A percentile compares a stretch with the other conserved stretches of the same genome.
Evolutionary conservation across 2,329 filamentous ascomycete species (phyloP).

Genomic region (Mariannaea sp.): DNA sequence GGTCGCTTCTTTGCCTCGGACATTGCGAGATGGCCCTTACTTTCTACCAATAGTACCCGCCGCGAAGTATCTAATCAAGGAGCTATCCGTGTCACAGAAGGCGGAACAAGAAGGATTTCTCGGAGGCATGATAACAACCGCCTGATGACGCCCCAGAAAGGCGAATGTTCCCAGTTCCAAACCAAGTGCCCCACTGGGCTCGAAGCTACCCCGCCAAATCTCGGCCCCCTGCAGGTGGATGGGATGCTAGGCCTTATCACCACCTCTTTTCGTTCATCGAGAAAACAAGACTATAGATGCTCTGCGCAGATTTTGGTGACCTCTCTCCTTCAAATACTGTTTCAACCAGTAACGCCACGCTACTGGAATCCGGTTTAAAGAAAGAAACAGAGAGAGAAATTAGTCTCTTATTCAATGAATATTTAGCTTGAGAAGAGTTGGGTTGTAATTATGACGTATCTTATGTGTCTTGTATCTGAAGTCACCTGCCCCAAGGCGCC

Average conservation of each 20-base stretch:
- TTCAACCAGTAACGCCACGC: too few species aligned
- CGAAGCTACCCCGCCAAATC: slow-evolving; percentile 38
- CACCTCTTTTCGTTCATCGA: background rate
- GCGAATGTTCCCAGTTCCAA: slow-evolving; percentile 4
- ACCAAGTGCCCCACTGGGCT: slow-evolving; percentile 24
- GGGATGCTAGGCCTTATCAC: slow-evolving; percentile 5
- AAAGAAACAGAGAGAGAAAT: too few species aligned
- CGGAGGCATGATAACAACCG: slow-evolving; percentile 8
- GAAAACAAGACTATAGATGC: background rate
- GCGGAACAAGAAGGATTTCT: slow-evolving; percentile 11
- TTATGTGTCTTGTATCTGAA: background rate
- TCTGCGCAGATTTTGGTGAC: background rate
- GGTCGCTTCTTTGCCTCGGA: background rate
- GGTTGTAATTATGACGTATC: background rate
- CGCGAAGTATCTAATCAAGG: background rate
- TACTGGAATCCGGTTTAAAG: too few species aligned
- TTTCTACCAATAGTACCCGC: background rate
- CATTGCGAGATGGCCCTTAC: background rate
- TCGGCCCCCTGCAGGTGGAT: slow-evolving; percentile 28
- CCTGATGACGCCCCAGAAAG: slow-evolving; percentile 21
- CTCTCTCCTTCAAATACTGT: too few species aligned
- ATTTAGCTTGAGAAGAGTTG: too few species aligned
- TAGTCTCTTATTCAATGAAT: too few species aligned
- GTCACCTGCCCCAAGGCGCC: slow-evolving; percentile 7
- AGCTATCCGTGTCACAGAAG: slow-evolving; percentile 5